A percentile compares a stretch with the other conserved stretches of the same genome.
phyloP scores from a whole-genome alignment of 148 eudicot species.

The Vaccinium macrocarpon region DNA sequence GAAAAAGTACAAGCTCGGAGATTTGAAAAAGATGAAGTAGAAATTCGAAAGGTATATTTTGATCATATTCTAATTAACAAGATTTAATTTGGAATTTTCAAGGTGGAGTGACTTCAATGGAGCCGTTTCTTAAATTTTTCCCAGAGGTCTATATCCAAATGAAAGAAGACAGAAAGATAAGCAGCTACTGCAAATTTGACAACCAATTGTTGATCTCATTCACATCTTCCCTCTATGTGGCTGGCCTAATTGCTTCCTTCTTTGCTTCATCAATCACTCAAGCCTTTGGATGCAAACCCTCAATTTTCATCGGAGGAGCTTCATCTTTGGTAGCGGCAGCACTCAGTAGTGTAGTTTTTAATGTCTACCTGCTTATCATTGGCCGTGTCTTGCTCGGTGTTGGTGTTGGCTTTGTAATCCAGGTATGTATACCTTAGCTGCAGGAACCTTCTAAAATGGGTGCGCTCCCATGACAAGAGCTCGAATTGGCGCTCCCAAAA shows the following conservation, averaged over 20 bases:
- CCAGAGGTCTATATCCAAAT: neutral
- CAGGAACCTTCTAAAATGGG: no score
- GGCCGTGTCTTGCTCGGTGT: conserved; percentile 23
- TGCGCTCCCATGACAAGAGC: no score
- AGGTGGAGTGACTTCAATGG: conserved; percentile 8
- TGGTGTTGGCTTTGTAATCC: conserved; percentile 24
- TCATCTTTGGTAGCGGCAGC: neutral
- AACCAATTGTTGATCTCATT: neutral
- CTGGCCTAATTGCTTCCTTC: conserved; percentile 35
- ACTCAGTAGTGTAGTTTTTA: neutral
- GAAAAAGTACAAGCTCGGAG: no score
- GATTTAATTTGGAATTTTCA: no score
- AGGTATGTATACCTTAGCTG: neutral
- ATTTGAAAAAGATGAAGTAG: no score
- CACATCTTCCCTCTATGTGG: conserved; percentile 29
- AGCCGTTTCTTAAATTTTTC: neutral
- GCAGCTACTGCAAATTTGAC: conserved; percentile 8
- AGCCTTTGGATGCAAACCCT: conserved; percentile 34
- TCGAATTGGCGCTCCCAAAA: no score
- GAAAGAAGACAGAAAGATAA: neutral
- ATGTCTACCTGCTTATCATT: neutral
- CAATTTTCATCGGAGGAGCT: conserved; percentile 16
- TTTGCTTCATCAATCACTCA: conserved; percentile 24
- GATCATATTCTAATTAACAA: no score
- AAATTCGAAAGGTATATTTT: no score